Conservation (phyloP, 306 rosid genomes). For the Aeschynomene evenia region DNA sequence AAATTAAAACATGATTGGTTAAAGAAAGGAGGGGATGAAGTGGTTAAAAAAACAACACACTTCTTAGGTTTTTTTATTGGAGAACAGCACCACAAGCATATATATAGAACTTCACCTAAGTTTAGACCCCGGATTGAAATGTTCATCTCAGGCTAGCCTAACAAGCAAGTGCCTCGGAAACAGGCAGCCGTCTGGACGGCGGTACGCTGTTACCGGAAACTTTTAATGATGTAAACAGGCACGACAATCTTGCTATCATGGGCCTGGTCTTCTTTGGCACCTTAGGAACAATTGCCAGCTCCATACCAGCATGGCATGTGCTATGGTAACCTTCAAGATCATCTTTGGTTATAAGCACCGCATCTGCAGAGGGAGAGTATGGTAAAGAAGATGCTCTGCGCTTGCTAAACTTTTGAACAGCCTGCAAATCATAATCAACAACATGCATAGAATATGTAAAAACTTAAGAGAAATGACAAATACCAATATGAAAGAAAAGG, state of each 20-base stretch:
- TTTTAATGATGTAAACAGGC: slow-evolving; percentile 77
- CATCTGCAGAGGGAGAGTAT: slow-evolving; percentile 76
- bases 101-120: not conserved
- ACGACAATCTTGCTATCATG: slow-evolving; percentile 83
- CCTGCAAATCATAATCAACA: slow-evolving; percentile 46
- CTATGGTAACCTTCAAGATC: slow-evolving; percentile 96
- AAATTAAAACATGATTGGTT: not conserved
- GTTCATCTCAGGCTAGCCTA: slow-evolving; percentile 36
- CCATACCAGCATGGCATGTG: slow-evolving; percentile 46
- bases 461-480: not conserved
- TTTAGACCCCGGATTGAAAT: not conserved
- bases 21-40: not conserved
- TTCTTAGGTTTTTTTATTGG: not conserved
- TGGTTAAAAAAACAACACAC: not conserved
- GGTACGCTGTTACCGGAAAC: slow-evolving; percentile 58
- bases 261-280: slow-evolving; percentile 53
- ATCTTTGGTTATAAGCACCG: slow-evolving; percentile 81
- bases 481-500: not conserved
- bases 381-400: slow-evolving; percentile 36
- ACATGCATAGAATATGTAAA: slow-evolving; percentile 16
- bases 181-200: slow-evolving; percentile 63
- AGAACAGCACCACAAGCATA: not conserved
- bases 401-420: slow-evolving; percentile 78
- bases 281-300: slow-evolving; percentile 58
- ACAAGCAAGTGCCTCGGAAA: slow-evolving; percentile 90